These are phyloP conservation scores for Xylaria longipes DNA, from an alignment of 495 filamentous ascomycete genomes.

Conservation along the genomic window DNA sequence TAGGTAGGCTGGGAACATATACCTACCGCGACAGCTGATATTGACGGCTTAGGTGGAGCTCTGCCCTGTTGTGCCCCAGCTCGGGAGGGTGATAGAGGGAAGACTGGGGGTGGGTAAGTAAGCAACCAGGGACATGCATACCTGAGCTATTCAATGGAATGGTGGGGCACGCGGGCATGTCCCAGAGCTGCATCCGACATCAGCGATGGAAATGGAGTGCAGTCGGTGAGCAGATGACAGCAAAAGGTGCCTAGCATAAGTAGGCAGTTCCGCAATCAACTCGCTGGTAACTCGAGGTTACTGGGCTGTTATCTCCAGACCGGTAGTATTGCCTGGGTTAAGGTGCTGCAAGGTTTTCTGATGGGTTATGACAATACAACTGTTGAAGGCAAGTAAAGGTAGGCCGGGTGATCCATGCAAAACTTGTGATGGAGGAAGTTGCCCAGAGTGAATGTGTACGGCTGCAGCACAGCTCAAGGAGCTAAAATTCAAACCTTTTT, in stretches of 20 bases:
- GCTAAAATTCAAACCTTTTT: background rate
- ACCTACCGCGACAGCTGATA: background rate
- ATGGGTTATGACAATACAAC: background rate
- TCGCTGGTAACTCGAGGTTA: background rate
- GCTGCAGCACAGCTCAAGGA: background rate
- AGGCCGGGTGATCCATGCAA: background rate
- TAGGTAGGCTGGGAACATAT: background rate
- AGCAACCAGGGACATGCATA: background rate
- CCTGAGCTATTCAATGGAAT: background rate
- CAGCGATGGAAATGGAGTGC: background rate
- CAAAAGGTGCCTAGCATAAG: background rate
- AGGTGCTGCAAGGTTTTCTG: background rate
- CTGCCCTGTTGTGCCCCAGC: background rate
- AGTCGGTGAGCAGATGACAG: slow-evolving; percentile 5
- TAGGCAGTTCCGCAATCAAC: background rate
- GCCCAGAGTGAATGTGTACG: background rate
- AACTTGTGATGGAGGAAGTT: background rate
- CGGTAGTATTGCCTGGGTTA: background rate
- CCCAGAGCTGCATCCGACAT: background rate
- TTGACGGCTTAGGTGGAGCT: background rate
- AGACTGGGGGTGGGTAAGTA: background rate
- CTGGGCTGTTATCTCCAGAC: background rate
- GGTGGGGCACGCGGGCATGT: slow-evolving; percentile 10
- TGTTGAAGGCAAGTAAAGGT: background rate
- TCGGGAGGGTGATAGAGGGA: background rate